Evolutionary conservation across 2,329 filamentous ascomycete genomes (phyloP).

Genomic region (Raffaelea ambrosiae): DNA sequence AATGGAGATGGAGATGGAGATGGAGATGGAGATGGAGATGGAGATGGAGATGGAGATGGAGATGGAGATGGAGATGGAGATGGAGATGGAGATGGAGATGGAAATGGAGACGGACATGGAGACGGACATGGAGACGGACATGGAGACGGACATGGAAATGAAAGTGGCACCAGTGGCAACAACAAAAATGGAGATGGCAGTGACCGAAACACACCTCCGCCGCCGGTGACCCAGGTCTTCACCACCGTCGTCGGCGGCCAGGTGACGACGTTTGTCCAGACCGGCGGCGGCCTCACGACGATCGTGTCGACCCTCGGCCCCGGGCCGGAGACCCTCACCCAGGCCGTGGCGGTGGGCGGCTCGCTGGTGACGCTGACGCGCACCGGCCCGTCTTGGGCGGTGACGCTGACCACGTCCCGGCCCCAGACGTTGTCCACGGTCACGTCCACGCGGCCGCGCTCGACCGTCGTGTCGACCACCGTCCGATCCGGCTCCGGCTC

Average conservation of each 20-base stretch:
- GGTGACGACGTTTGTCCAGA: conserved; percentile 14
- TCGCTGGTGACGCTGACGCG: neutral
- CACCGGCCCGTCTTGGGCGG: conserved; percentile 11
- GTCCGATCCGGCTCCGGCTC: neutral
- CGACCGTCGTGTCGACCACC: conserved; percentile 16
- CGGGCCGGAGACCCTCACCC: too few relatives aligned
- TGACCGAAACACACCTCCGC: too few relatives aligned
- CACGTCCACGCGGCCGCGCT: conserved; percentile 15
- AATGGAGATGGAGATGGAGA: neutral
- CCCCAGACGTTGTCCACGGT: conserved; percentile 17
- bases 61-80: neutral
- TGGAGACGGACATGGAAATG: neutral
- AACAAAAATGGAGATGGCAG: too few relatives aligned
- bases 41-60: neutral
- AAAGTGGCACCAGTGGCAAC: neutral
- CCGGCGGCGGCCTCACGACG: neutral
- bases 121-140: neutral
- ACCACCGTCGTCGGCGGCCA: conserved; percentile 15
- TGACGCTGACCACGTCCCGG: conserved; percentile 17
- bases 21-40: neutral
- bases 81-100: neutral
- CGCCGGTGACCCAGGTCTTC: conserved; percentile 14
- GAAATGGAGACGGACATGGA: neutral
- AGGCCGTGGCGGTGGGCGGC: too few relatives aligned
- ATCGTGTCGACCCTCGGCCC: neutral